Percentiles rank a stretch among this genome's conserved stretches.
phyloP scores from a whole-genome alignment of 2,329 filamentous ascomycete species.

The Fusarium cyanostomum region DNA sequence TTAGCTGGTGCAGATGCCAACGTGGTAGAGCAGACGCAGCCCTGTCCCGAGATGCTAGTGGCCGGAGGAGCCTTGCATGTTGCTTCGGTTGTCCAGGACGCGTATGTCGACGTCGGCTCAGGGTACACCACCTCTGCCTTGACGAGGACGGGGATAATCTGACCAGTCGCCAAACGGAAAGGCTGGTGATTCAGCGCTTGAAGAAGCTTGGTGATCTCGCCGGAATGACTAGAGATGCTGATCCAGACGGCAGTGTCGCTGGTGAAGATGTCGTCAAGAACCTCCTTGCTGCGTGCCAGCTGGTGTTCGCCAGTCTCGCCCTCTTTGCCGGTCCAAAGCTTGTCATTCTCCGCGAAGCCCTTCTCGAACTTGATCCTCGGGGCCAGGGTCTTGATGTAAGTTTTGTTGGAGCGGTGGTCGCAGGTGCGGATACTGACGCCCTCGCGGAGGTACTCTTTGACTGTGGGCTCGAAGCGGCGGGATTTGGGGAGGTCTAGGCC shows the following conservation, averaged over 20 bases:
- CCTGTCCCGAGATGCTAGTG: constrained; percentile 53
- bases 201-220: constrained; percentile 63
- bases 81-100: constrained; percentile 51
- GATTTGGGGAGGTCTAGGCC: constrained; percentile 61
- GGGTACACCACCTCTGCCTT: constrained; percentile 59
- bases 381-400: constrained; percentile 61
- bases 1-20: constrained; percentile 31
- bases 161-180: constrained; percentile 72
- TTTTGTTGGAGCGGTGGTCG: constrained; percentile 66
- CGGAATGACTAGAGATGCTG: constrained; percentile 68
- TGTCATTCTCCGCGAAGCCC: constrained; percentile 66
- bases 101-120: constrained; percentile 43
- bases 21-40: constrained; percentile 52
- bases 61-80: constrained; percentile 58
- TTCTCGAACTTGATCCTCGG: constrained; percentile 66
- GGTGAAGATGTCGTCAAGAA: constrained; percentile 66
- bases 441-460: constrained; percentile 74
- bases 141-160: constrained; percentile 73
- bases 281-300: constrained; percentile 57
- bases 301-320: constrained; percentile 59
- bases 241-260: constrained; percentile 64
- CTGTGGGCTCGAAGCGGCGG: constrained; percentile 62
- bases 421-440: constrained; percentile 75
- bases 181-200: constrained; percentile 67
- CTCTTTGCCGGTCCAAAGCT: constrained; percentile 55